Evolutionary conservation across 192 early-diverging fungal species (phyloP), one percentile per base, ranked within the genome.

Genomic region (Kickxella alabastrina): DNA sequence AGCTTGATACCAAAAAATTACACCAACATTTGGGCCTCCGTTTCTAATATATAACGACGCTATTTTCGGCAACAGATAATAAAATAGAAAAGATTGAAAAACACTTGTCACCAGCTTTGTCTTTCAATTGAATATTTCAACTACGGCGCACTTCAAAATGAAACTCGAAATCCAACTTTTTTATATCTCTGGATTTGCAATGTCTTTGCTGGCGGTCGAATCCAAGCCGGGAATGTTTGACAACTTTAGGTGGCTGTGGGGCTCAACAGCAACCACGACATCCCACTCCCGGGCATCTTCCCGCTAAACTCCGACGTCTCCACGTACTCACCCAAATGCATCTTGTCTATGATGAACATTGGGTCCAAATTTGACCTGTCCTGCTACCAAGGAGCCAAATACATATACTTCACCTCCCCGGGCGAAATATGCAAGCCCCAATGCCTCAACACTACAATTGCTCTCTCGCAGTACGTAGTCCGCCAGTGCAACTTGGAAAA

Each of bases 361-460:
- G 34, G 35, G 27, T 44, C 37, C 0, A 59, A 41, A 25, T 75
- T 68, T 18, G 49, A 75, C 43, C 61, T 56, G 12, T 15, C 52
- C 9, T 68, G 65, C 39, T 68, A 56, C 29, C 52, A 68, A 29
- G 45, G 10, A 27, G 50, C 47, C 22, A 57, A 67, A 15, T 63
- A 55, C 1, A 26, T 75, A 12, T 75, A 75, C 22, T 75, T 75
- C 47, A 64, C 57, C 54, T 39, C 63, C 0, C 60, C 65, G 13
- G 65, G 72, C 10, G 41, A 55, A 35, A 40, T 75, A 46, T 75
- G 72, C 49, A 49, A 31, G 13, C 54, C 46, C 1, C 28, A 43
- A 22, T 75, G 72, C n/a, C 56, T 75, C 2, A 42, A 67, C 21
- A 54, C 49, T 3, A 75, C 71, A 2, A 52, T 75, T 19, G 39